These are phyloP conservation scores for Arthrocladium fulminans DNA, from an alignment of 2,329 filamentous ascomycete genomes.

Conservation along the genomic window DNA sequence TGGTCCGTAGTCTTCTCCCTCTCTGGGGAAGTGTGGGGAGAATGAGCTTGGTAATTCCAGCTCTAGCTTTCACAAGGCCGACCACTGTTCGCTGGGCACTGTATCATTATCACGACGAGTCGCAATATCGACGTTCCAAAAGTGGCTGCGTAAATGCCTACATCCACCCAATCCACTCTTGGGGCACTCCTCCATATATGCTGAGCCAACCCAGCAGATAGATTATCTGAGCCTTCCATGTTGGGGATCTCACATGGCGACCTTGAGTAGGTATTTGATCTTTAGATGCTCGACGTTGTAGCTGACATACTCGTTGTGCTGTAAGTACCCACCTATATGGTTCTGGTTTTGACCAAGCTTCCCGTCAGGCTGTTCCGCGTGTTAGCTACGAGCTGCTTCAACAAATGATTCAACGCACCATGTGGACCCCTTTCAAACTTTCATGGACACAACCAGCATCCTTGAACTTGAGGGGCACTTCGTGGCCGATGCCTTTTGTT, in stretches of 20 bases:
- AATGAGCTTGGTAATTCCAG: too few species aligned
- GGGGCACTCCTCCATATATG: not conserved
- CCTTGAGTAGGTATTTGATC: slow-evolving; percentile 37
- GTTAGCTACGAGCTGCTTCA: not conserved
- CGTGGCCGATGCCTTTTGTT: slow-evolving; percentile 61
- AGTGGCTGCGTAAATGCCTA: too few species aligned
- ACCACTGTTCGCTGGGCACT: too few species aligned
- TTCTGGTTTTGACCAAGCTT: slow-evolving; percentile 7
- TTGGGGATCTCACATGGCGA: slow-evolving; percentile 27
- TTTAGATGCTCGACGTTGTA: slow-evolving; percentile 41
- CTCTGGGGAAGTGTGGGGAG: not conserved
- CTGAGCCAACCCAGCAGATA: not conserved
- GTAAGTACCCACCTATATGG: slow-evolving; percentile 11
- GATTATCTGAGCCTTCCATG: not conserved
- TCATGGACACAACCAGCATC: slow-evolving; percentile 61
- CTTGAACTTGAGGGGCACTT: slow-evolving; percentile 63
- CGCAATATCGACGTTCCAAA: too few species aligned
- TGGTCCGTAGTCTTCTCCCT: not conserved
- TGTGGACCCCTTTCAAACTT: slow-evolving; percentile 57
- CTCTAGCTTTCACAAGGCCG: too few species aligned
- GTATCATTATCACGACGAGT: too few species aligned
- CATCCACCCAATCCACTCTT: too few species aligned
- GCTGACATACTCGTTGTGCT: slow-evolving; percentile 41
- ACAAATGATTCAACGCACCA: slow-evolving; percentile 30
- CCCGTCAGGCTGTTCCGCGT: slow-evolving; percentile 6